Evolutionary conservation across 2,329 filamentous ascomycete species (phyloP), one percentile per base, ranked within the genome.

Genomic region (Sporothrix euskadiensis): DNA sequence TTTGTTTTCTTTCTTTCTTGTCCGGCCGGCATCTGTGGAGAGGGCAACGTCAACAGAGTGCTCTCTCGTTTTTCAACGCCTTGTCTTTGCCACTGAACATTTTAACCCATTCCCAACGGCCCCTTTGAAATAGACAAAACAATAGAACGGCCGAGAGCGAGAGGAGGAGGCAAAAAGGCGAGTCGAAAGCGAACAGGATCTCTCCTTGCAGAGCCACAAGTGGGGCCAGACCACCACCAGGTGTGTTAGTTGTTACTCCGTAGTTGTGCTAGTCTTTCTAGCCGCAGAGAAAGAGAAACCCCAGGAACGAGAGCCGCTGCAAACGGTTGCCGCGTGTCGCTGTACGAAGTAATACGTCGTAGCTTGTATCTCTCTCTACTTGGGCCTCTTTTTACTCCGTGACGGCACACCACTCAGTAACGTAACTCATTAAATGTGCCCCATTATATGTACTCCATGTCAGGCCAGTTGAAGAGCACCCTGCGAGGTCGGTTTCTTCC

Each of bases 151-250:
- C 56, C 56, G 30, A 59, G 26, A 59, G 30, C 22, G 52, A 56
- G 5, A 26, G 52, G 52, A n/a, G 52, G 26, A 8, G 49, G 49
- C 49, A 19, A 54, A 54, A 57, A 26, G 30, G 26, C 54, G 54
- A 57, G 4, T 44, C 41, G 1, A 12, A 32, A 19, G 16, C 56
- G 56, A 59, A 35, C 26, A 59, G 30, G 30, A 59, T 30, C 35
- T 16, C 35, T 39, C 30, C 56, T 59, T 35, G 56, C 56, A 59
- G 56, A 14, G 56, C 56, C 56, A 59, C 56, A 59, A 59, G 56
- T 59, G 56, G 56, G 14, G 56, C 30, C 35, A 4, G 35, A 5
- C 35, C 35, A 35, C 26, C 26, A 26, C 26, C 26, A 26, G 26
- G 26, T 26, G 26, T 26, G 35, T 35, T 35, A 26, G 35, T 5